These are phyloP conservation scores for Heritiera fomes DNA, from an alignment of 345 rosid genomes.

Conservation along the genomic window DNA sequence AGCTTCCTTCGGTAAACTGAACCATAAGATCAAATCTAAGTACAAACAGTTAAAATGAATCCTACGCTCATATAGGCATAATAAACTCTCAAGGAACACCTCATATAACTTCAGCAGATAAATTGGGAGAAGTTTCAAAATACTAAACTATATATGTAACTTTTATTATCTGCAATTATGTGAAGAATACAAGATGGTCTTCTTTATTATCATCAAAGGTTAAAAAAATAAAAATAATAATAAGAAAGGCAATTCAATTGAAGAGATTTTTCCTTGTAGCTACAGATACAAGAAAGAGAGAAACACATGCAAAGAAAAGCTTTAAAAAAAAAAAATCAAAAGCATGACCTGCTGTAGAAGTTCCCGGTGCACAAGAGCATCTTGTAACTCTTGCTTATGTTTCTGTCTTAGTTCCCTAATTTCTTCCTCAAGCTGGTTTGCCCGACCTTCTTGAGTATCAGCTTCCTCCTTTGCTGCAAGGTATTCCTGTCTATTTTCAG, in stretches of 20 bases:
- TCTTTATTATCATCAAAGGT: neutral
- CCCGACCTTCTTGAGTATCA: conserved; percentile 92
- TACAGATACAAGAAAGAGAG: neutral
- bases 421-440: conserved; percentile 83
- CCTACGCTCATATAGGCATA: neutral
- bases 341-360: conserved; percentile 74
- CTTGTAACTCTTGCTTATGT: conserved; percentile 93
- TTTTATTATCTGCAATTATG: neutral
- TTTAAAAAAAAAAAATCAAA: neutral
- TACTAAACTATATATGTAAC: neutral
- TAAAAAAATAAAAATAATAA: neutral
- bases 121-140: neutral
- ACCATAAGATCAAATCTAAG: conserved; percentile 2
- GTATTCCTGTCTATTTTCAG: conserved; percentile 95
- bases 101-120: neutral
- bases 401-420: conserved; percentile 73
- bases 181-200: neutral
- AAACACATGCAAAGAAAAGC: conserved; percentile 9
- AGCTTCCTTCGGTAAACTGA: conserved; percentile 3
- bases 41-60: conserved; percentile 6
- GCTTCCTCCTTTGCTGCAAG: conserved; percentile 98
- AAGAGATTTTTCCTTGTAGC: neutral
- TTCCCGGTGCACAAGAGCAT: conserved; percentile 70
- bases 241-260: neutral
- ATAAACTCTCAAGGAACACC: neutral